These are phyloP conservation scores for Leishmania martiniquensis DNA, from an alignment of 208 protist genomes.

Conservation along the genomic window DNA sequence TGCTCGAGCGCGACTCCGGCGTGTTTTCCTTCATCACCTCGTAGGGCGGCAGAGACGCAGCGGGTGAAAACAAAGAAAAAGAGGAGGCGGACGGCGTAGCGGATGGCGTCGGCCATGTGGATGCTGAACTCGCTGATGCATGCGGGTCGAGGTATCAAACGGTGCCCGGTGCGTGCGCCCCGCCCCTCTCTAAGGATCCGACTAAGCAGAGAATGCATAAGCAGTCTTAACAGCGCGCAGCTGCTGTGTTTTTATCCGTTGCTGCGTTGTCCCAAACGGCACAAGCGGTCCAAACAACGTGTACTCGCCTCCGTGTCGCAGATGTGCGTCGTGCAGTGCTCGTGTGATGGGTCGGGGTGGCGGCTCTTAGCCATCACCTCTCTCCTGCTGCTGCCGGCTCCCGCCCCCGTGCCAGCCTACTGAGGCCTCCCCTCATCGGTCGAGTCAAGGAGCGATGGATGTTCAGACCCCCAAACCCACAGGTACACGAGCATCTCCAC, in stretches of 20 bases:
- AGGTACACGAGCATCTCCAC: too few species aligned
- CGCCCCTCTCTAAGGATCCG: background rate
- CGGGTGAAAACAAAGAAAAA: background rate
- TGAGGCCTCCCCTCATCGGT: too few species aligned
- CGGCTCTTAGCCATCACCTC: background rate
- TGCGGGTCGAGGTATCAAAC: background rate
- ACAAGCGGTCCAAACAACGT: background rate
- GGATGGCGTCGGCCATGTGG: background rate
- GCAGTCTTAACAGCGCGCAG: background rate
- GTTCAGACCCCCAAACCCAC: too few species aligned
- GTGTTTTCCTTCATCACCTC: slow-evolving; percentile 87
- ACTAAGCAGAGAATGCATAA: background rate
- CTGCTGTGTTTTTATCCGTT: background rate
- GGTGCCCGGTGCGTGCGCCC: background rate
- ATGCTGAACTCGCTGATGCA: background rate
- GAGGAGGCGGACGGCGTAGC: background rate
- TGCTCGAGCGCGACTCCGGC: slow-evolving; percentile 75
- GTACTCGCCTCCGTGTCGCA: background rate
- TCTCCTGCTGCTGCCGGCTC: background rate
- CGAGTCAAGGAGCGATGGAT: background rate
- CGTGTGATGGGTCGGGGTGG: background rate
- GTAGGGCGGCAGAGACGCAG: slow-evolving; percentile 11
- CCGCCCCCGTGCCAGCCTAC: background rate
- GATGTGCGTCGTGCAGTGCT: background rate
- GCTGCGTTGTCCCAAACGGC: background rate